Evolutionary conservation across 2,329 filamentous ascomycete genomes (phyloP), one percentile per base, ranked within the genome.

Genomic region (Ophiocordyceps camponoti-floridani): DNA sequence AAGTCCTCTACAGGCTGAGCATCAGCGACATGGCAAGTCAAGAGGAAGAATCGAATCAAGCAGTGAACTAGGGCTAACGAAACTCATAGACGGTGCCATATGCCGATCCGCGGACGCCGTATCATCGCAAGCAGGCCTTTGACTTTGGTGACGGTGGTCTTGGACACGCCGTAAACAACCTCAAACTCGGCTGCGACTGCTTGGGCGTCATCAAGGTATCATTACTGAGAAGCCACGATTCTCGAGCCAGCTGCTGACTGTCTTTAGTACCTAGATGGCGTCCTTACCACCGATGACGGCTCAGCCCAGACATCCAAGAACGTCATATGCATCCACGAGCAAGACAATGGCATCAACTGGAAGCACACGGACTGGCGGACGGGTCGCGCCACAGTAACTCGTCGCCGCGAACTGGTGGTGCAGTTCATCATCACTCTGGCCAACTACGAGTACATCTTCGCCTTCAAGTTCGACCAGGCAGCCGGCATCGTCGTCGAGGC

Each of bases 101-200:
- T 47, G 77, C 68, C 0, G 79, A 83, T 49, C 75, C 74, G 0
- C 28, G 48, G 13, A 19, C 43, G 1, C 48, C 48, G 0, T 49
- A 73, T 55, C 74, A 75, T 27, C 67, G 76, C 30, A 82, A 83
- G 54, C 72, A 75, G 14, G 78, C 77, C 0, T 82, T 83, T 49
- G 79, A 83, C 51, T 72, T 82, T 47, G 79, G 79, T 4, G 75
- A 81, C 47, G 75, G 72, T 26, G 78, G 77, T 9, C 70, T 73
- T 7, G 79, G 78, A 2, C 67, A 73, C 48, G 73, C 69, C 46
- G 73, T 75, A n/a, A 82, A 82, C 58, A 79, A 80, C 48, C 66
- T 83, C 3, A 62, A 64, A 4, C 64, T 82, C 1, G 77, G 78
- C 13, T 82, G 77, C 47, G 78, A 82, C 53, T 79, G 79, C 50